Base-by-base conservation (phyloP, 2,329 filamentous ascomycete species). In the Fusarium phyllophilum region DNA sequence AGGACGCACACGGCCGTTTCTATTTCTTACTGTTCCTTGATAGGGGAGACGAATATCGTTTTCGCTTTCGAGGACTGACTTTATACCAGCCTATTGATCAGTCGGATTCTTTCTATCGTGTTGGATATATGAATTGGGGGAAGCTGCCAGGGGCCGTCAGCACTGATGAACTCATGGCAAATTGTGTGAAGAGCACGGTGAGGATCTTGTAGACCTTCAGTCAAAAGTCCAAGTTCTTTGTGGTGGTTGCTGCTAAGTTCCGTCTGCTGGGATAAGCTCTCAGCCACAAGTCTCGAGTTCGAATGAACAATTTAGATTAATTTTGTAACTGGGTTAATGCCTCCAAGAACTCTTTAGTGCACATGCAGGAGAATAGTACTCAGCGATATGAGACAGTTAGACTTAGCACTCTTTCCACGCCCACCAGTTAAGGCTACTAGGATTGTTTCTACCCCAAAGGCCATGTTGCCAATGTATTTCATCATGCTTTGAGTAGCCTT, bases 191-290 rank as follows among this genome's bases (percentile, higher is more conserved):
- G 9, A 56, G 52, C 11, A 56, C 15, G 9, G 38, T 44, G 15
- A 56, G 26, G 12, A 15, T 56, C 17, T 29, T 56, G 9, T 56
- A 15, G 5, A 20, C 4, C 9, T 14, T 20, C 6, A 20, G 12
- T 1, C 3, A 24, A 1, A 15, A 24, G 14, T 49, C 1, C 7
- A 13, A 0, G 14, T 17, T 31, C 10, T 49, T 0, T 17, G 0
- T 31, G 7, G 10, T 13, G 10, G 6, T 6, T 48, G 20, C 14
- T 15, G 26, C 26, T 29, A 29, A 29, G 26, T 29, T 29, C 26
- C 2, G 5, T 29, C 26, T 29, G 26, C 26, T 29, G 26, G 26
- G 8, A 29, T 29, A 29, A 22, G 7, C 5, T 3, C 14, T 17
- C 10, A 31, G 6, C 45, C 3, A 8, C 4, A 15, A 8, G 17